Percentiles rank a stretch among this genome's conserved stretches.
These are phyloP conservation scores for Triticum timopheevii DNA, from an alignment of 176 grass and related monocot species.

Conservation along the genomic window DNA sequence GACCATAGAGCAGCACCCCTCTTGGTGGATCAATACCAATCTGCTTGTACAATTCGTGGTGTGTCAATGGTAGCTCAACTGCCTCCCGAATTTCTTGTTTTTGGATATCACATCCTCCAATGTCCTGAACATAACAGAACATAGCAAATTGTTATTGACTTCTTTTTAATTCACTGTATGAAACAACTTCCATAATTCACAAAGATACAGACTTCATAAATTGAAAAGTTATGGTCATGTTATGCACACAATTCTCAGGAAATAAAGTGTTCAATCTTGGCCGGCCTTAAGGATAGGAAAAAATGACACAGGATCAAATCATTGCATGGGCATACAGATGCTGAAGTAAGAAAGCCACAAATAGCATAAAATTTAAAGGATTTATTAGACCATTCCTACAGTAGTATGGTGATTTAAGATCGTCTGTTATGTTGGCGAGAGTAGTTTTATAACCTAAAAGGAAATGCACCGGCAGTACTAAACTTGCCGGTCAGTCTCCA, in stretches of 20 bases:
- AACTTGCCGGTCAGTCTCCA: background rate
- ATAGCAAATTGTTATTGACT: background rate
- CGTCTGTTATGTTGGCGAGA: background rate
- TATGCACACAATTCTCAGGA: background rate
- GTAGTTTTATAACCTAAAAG: background rate
- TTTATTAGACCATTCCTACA: background rate
- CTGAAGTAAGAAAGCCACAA: background rate
- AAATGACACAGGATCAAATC: background rate
- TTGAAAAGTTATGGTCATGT: background rate
- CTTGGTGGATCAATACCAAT: slow-evolving; percentile 96
- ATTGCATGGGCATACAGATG: background rate
- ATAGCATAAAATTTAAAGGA: background rate
- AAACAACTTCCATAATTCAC: background rate
- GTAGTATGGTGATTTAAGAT: background rate
- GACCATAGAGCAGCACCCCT: slow-evolving; percentile 93
- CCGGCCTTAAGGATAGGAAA: background rate
- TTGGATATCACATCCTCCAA: slow-evolving; percentile 97
- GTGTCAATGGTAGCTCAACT: slow-evolving; percentile 71
- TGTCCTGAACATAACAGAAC: slow-evolving; percentile 69
- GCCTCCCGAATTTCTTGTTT: slow-evolving; percentile 98
- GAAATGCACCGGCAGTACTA: background rate
- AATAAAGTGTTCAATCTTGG: background rate
- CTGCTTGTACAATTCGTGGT: slow-evolving; percentile 86
- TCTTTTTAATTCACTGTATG: background rate
- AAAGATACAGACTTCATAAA: background rate